Percentiles rank a stretch among this genome's conserved stretches.
These are phyloP conservation scores for Boletus vermiculosoides DNA, from an alignment of 768 basidiomycete species.

Conservation along the genomic window DNA sequence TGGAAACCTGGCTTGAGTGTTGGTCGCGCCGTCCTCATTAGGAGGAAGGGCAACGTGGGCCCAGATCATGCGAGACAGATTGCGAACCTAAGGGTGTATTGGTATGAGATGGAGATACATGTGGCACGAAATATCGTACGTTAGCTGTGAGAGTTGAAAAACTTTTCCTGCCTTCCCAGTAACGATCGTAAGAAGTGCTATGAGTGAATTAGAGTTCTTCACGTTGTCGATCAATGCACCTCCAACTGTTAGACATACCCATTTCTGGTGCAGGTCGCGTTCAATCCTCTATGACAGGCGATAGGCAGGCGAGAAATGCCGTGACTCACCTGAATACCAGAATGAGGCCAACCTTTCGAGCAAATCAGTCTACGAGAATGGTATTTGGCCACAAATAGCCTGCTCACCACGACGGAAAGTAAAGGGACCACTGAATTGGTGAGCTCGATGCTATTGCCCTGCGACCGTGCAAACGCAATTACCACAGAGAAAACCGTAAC, in stretches of 20 bases:
- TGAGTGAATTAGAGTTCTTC: conserved; percentile 2
- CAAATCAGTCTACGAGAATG: not conserved
- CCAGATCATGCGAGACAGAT: conserved; percentile 78
- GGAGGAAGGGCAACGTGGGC: conserved; percentile 70
- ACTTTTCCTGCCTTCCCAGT: conserved; percentile 85
- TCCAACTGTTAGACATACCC: conserved; percentile 43
- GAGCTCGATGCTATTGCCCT: conserved; percentile 59
- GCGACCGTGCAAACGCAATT: conserved; percentile 57
- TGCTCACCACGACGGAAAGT: conserved; percentile 84
- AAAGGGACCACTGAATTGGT: conserved; percentile 86
- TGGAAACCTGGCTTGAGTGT: conserved; percentile 53
- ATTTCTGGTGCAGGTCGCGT: conserved; percentile 45
- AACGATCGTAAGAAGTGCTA: conserved; percentile 84
- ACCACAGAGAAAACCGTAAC: conserved; percentile 71
- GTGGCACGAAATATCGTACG: conserved; percentile 30
- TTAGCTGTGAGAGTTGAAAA: conserved; percentile 72
- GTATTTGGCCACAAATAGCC: not conserved
- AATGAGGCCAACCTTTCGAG: conserved; percentile 74
- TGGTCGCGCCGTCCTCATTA: conserved; percentile 41
- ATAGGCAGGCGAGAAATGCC: not conserved
- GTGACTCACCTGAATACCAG: conserved; percentile 74
- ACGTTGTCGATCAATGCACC: not conserved
- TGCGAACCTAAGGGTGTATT: conserved; percentile 49
- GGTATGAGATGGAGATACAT: not conserved
- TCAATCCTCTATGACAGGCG: not conserved